phyloP scores from a whole-genome alignment of 2,329 filamentous ascomycete species.

The Beauveria bassiana region DNA sequence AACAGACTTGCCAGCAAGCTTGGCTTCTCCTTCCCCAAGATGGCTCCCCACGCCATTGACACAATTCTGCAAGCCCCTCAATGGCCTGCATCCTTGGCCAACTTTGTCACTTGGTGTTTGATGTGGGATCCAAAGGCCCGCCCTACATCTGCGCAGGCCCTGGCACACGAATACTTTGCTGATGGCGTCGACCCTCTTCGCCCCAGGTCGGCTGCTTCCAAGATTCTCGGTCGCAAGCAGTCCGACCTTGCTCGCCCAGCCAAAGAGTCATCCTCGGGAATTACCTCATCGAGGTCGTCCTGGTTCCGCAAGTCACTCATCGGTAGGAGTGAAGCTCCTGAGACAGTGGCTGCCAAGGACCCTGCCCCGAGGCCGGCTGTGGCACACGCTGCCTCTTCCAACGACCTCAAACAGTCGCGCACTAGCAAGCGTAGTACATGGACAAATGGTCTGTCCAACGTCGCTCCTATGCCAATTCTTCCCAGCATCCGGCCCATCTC shows the following conservation, averaged over 20 bases:
- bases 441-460: constrained; percentile 74
- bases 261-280: constrained; percentile 52
- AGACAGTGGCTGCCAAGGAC: constrained; percentile 49
- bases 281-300: constrained; percentile 74
- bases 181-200: constrained; percentile 88
- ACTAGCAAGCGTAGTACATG: constrained; percentile 83
- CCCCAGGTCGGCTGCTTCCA: constrained; percentile 83
- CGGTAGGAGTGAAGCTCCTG: constrained; percentile 62
- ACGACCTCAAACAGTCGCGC: constrained; percentile 36
- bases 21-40: constrained; percentile 98
- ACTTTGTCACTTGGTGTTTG: constrained; percentile 96
- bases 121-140: constrained; percentile 96
- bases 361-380: constrained; percentile 37
- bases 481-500: constrained; percentile 93
- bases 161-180: constrained; percentile 88
- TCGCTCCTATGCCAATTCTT: constrained; percentile 88
- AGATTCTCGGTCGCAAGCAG: constrained; percentile 80
- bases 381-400: constrained; percentile 31
- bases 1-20: constrained; percentile 88
- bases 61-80: constrained; percentile 84
- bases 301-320: constrained; percentile 97
- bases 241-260: constrained; percentile 67
- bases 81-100: constrained; percentile 79
- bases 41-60: constrained; percentile 96
- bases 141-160: constrained; percentile 87